Evolutionary conservation across 2,329 filamentous ascomycete genomes (phyloP), one percentile per base, ranked within the genome.

Genomic region (Mollisia scopiformis): DNA sequence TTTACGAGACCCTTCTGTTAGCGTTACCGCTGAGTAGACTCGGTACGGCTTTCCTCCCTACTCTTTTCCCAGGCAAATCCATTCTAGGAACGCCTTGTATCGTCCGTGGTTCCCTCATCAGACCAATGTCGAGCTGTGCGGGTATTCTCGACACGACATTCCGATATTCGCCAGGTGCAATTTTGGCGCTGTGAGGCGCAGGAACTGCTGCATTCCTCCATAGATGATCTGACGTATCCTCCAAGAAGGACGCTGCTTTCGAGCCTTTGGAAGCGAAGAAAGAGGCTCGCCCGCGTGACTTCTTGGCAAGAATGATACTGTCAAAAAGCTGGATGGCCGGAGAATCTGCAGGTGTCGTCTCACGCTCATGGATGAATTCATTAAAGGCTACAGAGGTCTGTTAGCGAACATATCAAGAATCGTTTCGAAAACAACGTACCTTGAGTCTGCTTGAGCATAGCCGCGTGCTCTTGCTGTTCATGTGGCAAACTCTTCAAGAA

Each of bases 81-180:
- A 83, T 80, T 33, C 85, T 79, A 25, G 93, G 93, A n/a, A 93
- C 88, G 35, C 93, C 93, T 74, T 96, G 92, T 39, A 97, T 94
- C 64, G 91, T 88, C 60, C 93, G 85, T 30, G 93, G 93, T 76
- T 97, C 93, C 74, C 92, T 92, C 92, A 98, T 97, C 50, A 97
- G 80, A 14, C 87, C 85, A 3, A 89, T 84, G 70, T 99, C 95
- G 10, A 99, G 83, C 71, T 91, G 93, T 7, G 91, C 87, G 5
- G 95, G 95, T 37, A 91, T 87, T 67, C 87, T 78, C 13, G 86
- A 86, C 57, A 86, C 79, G 14, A 87, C 80, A 31, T 81, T 76
- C 61, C 82, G 81, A 75, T 89, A 89, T 66, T 88, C 84, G 60
- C 85, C 84, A 1, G 83, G 79, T n/a, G n/a, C n/a, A 65, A 88